These are phyloP conservation scores for Exobasidium cylindrosporum DNA, from an alignment of 1,284 basidiomycete species.

Conservation along the genomic window DNA sequence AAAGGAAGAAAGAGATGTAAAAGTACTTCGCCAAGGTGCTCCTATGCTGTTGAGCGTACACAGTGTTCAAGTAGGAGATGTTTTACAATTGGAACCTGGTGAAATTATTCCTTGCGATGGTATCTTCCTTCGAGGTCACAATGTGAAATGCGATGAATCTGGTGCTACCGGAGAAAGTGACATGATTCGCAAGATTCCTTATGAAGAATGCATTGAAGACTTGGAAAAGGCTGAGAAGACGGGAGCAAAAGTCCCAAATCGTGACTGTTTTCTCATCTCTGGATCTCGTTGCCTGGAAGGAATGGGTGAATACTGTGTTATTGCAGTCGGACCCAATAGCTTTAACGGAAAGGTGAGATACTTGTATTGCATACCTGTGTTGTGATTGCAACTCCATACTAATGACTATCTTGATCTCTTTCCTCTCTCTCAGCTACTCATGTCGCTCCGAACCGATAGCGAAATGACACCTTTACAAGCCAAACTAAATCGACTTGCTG, in stretches of 20 bases:
- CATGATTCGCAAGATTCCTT: slow-evolving; percentile 82
- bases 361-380: too few relatives aligned
- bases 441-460: slow-evolving; percentile 62
- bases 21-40: slow-evolving; percentile 79
- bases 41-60: slow-evolving; percentile 76
- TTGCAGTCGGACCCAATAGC: slow-evolving; percentile 83
- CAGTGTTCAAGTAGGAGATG: slow-evolving; percentile 89
- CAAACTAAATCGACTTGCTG: slow-evolving; percentile 88
- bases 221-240: slow-evolving; percentile 51
- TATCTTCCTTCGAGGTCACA: slow-evolving; percentile 85
- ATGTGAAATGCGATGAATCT: slow-evolving; percentile 92
- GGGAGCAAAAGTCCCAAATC: slow-evolving; percentile 56
- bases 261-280: slow-evolving; percentile 87
- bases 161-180: slow-evolving; percentile 95
- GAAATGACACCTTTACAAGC: slow-evolving; percentile 89
- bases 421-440: slow-evolving; percentile 22
- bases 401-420: background rate
- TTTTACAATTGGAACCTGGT: slow-evolving; percentile 87
- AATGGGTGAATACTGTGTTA: slow-evolving; percentile 85
- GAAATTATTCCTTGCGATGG: slow-evolving; percentile 95
- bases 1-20: slow-evolving; percentile 90
- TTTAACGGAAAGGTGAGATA: slow-evolving; percentile 83
- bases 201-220: slow-evolving; percentile 69
- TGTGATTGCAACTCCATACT: too few relatives aligned
- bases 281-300: slow-evolving; percentile 95